These are phyloP conservation scores for Coniochaeta ligniaria DNA, from an alignment of 2,329 filamentous ascomycete species.

Conservation along the genomic window DNA sequence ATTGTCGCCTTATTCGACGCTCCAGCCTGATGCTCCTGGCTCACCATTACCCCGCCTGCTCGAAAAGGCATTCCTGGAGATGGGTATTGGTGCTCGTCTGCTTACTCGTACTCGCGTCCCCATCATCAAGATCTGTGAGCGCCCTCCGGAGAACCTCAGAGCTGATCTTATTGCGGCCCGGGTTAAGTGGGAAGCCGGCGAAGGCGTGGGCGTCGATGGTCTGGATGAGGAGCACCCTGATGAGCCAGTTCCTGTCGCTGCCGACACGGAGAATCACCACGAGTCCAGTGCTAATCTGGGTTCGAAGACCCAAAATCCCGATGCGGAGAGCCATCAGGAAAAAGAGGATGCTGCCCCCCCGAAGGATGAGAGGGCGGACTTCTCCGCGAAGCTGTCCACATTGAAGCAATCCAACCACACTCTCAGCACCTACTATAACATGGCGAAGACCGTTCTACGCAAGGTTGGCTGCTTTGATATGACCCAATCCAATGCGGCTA, in stretches of 20 bases:
- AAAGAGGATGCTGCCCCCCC: not conserved
- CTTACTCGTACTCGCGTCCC: conserved; percentile 75
- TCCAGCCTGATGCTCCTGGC: conserved; percentile 43
- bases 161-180: conserved; percentile 57
- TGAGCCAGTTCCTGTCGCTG: conserved; percentile 12
- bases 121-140: conserved; percentile 80
- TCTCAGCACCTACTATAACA: conserved; percentile 37
- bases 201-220: conserved; percentile 28
- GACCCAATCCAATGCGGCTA: conserved; percentile 34
- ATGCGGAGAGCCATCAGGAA: not conserved
- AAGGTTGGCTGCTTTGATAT: conserved; percentile 43
- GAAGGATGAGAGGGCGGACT: not conserved
- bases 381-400: conserved; percentile 5
- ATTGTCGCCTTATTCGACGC: conserved; percentile 53
- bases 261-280: not conserved
- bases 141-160: conserved; percentile 54
- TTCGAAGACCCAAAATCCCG: not conserved
- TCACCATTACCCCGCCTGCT: conserved; percentile 66
- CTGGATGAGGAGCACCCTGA: conserved; percentile 25
- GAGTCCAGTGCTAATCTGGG: not conserved
- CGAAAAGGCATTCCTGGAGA: conserved; percentile 65
- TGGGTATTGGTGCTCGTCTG: conserved; percentile 68
- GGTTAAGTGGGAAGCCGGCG: conserved; percentile 61
- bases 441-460: conserved; percentile 42
- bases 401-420: conserved; percentile 8